Conservation (phyloP, 2,329 filamentous ascomycete species). For the Trichoderma sp. region DNA sequence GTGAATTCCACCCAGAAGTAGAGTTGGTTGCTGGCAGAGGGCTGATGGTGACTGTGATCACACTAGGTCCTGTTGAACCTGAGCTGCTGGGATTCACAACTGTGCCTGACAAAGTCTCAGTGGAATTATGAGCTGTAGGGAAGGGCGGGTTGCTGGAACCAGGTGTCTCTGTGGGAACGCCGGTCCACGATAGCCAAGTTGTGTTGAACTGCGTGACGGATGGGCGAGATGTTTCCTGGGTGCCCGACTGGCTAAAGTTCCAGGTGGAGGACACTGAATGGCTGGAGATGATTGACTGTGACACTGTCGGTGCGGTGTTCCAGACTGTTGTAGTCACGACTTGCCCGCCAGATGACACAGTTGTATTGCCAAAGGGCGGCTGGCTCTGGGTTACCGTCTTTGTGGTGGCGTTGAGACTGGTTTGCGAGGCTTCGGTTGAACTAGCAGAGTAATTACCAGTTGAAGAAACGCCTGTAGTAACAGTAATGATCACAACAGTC, state of each 20-base stretch:
- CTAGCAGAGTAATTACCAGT: background rate
- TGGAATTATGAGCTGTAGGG: conserved; percentile 13
- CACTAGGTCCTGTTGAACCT: background rate
- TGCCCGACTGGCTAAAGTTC: background rate
- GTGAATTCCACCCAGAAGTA: background rate
- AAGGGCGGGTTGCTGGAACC: conserved; percentile 4
- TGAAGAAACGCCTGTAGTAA: background rate
- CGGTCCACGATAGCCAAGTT: conserved; percentile 7
- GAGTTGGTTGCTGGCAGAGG: conserved; percentile 15
- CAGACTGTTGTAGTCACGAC: conserved; percentile 7
- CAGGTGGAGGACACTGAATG: background rate
- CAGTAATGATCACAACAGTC: conserved; percentile 7
- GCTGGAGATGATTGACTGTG: conserved; percentile 7
- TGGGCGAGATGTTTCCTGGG: background rate
- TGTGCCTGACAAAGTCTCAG: conserved; percentile 9
- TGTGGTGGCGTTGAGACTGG: background rate
- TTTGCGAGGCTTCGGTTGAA: background rate
- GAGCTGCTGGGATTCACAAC: background rate
- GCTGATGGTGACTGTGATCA: conserved; percentile 16
- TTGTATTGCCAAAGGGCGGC: conserved; percentile 24
- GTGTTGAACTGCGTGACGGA: background rate
- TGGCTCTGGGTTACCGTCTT: conserved; percentile 15
- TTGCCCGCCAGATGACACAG: conserved; percentile 6
- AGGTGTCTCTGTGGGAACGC: background rate
- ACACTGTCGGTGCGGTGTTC: conserved; percentile 15